Base-by-base conservation (phyloP, 495 filamentous ascomycete species). In the Penicillium soppii region DNA sequence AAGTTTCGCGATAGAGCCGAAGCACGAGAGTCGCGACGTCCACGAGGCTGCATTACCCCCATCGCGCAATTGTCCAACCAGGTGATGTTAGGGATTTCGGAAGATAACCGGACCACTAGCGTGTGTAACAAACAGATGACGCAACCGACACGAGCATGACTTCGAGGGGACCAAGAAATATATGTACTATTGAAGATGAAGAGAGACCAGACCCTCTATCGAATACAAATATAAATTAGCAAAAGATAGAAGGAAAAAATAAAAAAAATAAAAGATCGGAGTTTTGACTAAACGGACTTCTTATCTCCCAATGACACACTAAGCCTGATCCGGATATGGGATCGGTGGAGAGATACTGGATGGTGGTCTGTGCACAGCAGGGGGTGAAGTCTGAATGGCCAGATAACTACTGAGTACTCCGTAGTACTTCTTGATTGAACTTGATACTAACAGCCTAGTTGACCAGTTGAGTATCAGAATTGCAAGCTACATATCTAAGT, bases 1-100 rank as follows among this genome's bases (percentile, higher is more conserved):
- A 56, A 51, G 48, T 56, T 58, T 21, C 47, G 58, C 35, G 67
- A 62, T 21, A 66, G 46, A 25, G 59, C 58, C 22, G 71, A 69
- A 25, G 62, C 58, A 38, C 57, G 56, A 35, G 69, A 73, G 46
- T 72, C 65, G 52, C 65, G 62, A 48, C 72, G 69, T 30, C 63
- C 61, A 47, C 69, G 68, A 43, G 66, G 57, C 43, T 67, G 60
- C 47, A 74, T 50, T 20, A 73, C 67, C 22, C 63, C 68, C 71
- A 75, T 57, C 35, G 52, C 54, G 50, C 52, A 57, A 59, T 42
- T 15, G 36, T 21, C 17, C 35, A 39, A 40, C 39, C 41, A 45
- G 15, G 40, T 10, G 45, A 37, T 15, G 13, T 33, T 1, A 23
- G 22, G 20, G 32, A 4, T 20, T 47, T 47, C 50, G 58, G 54